Conservation (phyloP, 495 filamentous ascomycete genomes). For the Articulospora tetracladia region DNA sequence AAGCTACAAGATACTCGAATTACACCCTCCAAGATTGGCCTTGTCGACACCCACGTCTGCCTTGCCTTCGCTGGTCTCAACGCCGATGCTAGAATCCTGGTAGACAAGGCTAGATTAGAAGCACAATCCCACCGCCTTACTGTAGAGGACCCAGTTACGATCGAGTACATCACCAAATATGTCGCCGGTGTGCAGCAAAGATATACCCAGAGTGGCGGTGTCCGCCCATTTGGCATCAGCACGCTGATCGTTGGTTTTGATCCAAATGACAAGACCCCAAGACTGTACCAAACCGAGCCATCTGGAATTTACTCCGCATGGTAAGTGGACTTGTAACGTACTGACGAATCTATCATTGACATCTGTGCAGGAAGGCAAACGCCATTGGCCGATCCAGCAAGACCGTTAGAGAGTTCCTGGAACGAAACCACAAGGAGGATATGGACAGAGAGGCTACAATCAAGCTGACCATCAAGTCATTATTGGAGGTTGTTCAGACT, state of each 20-base stretch:
- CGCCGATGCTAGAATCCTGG: constrained; percentile 93
- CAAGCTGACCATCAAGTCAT: constrained; percentile 93
- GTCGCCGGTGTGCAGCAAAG: constrained; percentile 95
- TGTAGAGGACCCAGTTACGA: constrained; percentile 95
- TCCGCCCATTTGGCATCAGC: constrained; percentile 95
- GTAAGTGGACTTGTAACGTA: constrained; percentile 43
- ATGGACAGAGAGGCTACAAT: constrained; percentile 98
- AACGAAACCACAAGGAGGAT: constrained; percentile 94
- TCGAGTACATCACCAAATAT: constrained; percentile 99
- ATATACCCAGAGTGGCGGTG: constrained; percentile 97
- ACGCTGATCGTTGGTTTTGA: constrained; percentile 97
- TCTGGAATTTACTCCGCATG: constrained; percentile 98
- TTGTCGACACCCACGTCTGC: constrained; percentile 91
- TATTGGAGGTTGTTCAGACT: constrained; percentile 96
- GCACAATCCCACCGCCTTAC: constrained; percentile 96
- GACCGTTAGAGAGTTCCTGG: constrained; percentile 96
- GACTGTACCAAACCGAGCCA: constrained; percentile 96
- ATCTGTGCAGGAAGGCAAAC: constrained; percentile 83
- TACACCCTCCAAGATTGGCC: constrained; percentile 95
- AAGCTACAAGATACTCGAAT: constrained; percentile 99
- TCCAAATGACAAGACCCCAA: constrained; percentile 77
- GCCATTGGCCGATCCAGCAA: constrained; percentile 97
- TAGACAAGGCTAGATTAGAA: constrained; percentile 95
- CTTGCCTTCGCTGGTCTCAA: constrained; percentile 97
- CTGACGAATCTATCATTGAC: constrained; percentile 3